These are phyloP conservation scores for Haplosporangium sp. DNA, from an alignment of 371 early-diverging fungal genomes.

Conservation along the genomic window DNA sequence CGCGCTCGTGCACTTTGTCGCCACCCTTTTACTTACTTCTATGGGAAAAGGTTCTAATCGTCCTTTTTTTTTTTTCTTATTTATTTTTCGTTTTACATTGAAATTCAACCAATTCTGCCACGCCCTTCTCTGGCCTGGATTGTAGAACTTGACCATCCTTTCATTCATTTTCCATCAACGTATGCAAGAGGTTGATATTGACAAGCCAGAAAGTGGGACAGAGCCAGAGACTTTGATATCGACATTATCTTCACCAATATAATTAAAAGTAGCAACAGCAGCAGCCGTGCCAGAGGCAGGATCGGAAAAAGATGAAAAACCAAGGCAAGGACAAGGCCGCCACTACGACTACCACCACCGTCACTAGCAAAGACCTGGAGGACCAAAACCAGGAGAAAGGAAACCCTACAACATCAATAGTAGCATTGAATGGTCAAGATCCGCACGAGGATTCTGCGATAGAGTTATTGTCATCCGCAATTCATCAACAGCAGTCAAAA, in stretches of 20 bases:
- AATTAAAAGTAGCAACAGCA: not conserved
- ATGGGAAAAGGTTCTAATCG: not conserved
- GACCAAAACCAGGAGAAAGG: not conserved
- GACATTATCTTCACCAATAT: not conserved
- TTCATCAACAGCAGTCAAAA: too few species aligned
- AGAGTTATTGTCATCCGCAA: too few species aligned
- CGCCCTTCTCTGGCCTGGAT: not conserved
- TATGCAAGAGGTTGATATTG: too few species aligned
- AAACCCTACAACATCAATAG: not conserved
- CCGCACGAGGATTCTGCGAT: too few species aligned
- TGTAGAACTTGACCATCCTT: too few species aligned
- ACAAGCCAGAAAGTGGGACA: too few species aligned
- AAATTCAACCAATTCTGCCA: not conserved
- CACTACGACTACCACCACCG: not conserved
- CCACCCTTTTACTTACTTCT: not conserved
- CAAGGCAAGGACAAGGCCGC: constrained; percentile 26
- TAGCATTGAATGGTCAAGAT: too few species aligned
- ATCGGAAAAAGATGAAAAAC: constrained; percentile 17
- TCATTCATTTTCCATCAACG: too few species aligned
- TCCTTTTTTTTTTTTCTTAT: not conserved
- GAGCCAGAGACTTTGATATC: too few species aligned
- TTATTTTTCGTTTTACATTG: not conserved
- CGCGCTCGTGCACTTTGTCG: not conserved
- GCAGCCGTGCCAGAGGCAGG: constrained; percentile 1
- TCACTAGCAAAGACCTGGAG: not conserved